A percentile compares a stretch with the other conserved stretches of the same genome.
These are phyloP conservation scores for Vicia sativa DNA, from an alignment of 306 rosid genomes.

Conservation along the genomic window DNA sequence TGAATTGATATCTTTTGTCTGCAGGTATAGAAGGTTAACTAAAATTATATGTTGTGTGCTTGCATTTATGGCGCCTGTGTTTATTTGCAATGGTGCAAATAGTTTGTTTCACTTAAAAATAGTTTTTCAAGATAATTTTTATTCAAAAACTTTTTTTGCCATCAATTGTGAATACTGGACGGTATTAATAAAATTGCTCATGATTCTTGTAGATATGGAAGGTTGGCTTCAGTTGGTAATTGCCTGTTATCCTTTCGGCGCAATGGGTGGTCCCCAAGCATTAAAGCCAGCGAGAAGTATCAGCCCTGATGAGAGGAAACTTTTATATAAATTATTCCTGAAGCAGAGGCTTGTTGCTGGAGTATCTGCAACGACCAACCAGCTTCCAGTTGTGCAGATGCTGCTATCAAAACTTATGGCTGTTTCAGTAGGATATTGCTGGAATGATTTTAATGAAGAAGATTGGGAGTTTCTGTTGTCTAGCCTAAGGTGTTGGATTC, in stretches of 20 bases:
- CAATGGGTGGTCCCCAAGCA: conserved; percentile 52
- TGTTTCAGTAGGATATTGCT: conserved; percentile 88
- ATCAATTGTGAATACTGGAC: conserved; percentile 14
- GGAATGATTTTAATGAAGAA: conserved; percentile 76
- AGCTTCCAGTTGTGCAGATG: conserved; percentile 72
- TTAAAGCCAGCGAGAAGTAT: conserved; percentile 64
- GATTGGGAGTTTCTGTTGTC: conserved; percentile 86
- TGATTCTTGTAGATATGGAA: conserved; percentile 72
- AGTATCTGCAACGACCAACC: conserved; percentile 56
- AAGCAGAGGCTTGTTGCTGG: conserved; percentile 76
- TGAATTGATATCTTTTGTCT: conserved; percentile 9
- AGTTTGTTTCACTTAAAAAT: conserved; percentile 31
- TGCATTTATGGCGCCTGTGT: conserved; percentile 21
- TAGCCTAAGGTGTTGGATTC: conserved; percentile 80
- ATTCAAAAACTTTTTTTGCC: conserved; percentile 2
- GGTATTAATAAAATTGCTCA: conserved; percentile 31
- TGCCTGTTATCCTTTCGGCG: conserved; percentile 78
- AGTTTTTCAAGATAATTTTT: conserved; percentile 16
- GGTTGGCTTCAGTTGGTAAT: conserved; percentile 84
- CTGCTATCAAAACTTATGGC: conserved; percentile 77
- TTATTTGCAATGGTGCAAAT: conserved; percentile 11
- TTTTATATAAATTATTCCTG: conserved; percentile 68
- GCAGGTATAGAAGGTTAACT: conserved; percentile 5
- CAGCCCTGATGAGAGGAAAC: conserved; percentile 61
- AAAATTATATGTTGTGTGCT: background rate